phyloP scores from a whole-genome alignment of 208 protist species.

The Acanthamoeba sp. region DNA sequence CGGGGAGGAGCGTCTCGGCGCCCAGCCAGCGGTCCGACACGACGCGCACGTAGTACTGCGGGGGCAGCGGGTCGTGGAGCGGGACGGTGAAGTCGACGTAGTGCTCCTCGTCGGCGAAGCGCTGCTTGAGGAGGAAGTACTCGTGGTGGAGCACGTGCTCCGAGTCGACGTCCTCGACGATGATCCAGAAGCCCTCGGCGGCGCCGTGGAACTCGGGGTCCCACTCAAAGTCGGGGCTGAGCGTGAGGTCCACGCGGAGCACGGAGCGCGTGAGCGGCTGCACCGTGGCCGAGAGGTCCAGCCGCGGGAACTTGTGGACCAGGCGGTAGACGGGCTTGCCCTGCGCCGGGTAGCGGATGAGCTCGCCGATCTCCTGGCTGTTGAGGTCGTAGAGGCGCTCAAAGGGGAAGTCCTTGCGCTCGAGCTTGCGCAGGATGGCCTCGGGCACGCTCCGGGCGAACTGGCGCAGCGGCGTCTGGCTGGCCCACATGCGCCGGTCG shows the following conservation, averaged over 20 bases:
- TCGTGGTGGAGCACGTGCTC: slow-evolving; percentile 94
- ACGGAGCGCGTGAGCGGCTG: slow-evolving; percentile 98
- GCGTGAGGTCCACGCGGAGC: slow-evolving; percentile 90
- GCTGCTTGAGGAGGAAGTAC: slow-evolving; percentile 86
- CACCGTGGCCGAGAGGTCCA: slow-evolving; percentile 93
- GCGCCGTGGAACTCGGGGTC: slow-evolving; percentile 94
- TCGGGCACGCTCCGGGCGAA: slow-evolving; percentile 58
- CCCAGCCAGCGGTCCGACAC: slow-evolving; percentile 79
- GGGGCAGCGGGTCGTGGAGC: slow-evolving; percentile 96
- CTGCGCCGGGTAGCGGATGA: slow-evolving; percentile 80
- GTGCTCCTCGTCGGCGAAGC: slow-evolving; percentile 76
- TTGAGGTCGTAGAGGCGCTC: slow-evolving; percentile 89
- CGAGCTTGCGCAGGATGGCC: slow-evolving; percentile 72
- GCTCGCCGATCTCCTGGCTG: slow-evolving; percentile 83
- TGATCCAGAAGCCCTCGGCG: slow-evolving; percentile 96
- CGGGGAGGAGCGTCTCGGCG: slow-evolving; percentile 91
- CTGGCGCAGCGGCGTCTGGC: slow-evolving; percentile 82
- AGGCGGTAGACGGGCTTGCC: slow-evolving; percentile 92
- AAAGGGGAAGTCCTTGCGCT: slow-evolving; percentile 81
- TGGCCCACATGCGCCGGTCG: slow-evolving; percentile 95
- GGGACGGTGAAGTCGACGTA: slow-evolving; percentile 94
- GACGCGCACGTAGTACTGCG: slow-evolving; percentile 89
- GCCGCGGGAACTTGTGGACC: slow-evolving; percentile 93
- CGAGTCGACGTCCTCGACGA: slow-evolving; percentile 97
- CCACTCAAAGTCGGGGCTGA: slow-evolving; percentile 96